Percentiles rank a stretch among this genome's conserved stretches.
phyloP scores from a whole-genome alignment of 108 stramenopile species.

The Craspedostauros australis region DNA sequence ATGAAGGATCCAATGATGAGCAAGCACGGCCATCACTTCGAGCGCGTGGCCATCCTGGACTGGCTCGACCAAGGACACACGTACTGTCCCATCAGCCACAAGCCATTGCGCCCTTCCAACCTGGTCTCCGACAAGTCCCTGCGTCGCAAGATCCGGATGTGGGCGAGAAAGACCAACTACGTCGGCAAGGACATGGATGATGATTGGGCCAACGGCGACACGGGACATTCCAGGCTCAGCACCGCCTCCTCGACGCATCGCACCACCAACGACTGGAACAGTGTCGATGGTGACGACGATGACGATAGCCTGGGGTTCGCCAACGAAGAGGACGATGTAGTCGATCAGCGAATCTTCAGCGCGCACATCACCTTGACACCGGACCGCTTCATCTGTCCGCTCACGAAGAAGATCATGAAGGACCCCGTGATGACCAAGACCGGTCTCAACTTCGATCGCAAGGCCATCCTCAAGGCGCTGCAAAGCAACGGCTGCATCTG shows the following conservation, averaged over 20 bases:
- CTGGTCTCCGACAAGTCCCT: conserved; percentile 22
- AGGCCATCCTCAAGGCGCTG: conserved; percentile 26
- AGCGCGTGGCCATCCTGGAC: conserved; percentile 15
- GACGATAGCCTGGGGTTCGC: no score
- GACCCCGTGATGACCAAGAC: conserved; percentile 52
- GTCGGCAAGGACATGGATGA: background rate
- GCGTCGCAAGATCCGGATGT: conserved; percentile 17
- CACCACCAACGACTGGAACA: background rate
- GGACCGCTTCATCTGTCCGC: conserved; percentile 48
- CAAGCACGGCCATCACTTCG: conserved; percentile 14
- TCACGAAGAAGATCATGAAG: conserved; percentile 46
- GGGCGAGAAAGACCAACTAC: conserved; percentile 10
- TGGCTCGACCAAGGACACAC: conserved; percentile 18
- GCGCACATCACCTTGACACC: conserved; percentile 30
- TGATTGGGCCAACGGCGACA: background rate
- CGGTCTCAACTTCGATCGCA: conserved; percentile 43
- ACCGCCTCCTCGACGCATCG: no score
- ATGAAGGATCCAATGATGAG: conserved; percentile 21
- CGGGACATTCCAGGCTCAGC: background rate
- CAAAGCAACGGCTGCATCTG: conserved; percentile 12
- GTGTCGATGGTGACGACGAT: no score
- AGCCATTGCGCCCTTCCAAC: conserved; percentile 19
- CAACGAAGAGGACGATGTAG: no score
- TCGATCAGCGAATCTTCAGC: no score
- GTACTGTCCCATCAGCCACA: conserved; percentile 27